These are phyloP conservation scores for Basidiobolus meristosporus DNA, from an alignment of 371 early-diverging fungal species.

Conservation along the genomic window DNA sequence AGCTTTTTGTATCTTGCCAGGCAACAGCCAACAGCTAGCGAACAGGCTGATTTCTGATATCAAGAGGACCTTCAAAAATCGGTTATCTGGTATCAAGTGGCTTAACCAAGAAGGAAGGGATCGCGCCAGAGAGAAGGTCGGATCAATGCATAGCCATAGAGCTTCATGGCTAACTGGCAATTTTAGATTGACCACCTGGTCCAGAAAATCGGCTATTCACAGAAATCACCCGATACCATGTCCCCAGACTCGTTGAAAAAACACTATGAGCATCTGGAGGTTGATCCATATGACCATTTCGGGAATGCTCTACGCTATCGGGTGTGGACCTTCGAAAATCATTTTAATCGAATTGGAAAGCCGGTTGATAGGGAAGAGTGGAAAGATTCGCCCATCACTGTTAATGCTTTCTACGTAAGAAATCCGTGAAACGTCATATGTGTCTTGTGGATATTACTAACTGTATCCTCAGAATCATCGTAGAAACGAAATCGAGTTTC, in stretches of 20 bases:
- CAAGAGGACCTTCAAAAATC: conserved; percentile 11
- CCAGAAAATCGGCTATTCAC: conserved; percentile 26
- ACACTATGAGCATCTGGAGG: conserved; percentile 15
- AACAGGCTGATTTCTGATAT: conserved; percentile 17
- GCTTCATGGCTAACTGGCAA: background rate
- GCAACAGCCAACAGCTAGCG: conserved; percentile 11
- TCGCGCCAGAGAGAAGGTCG: conserved; percentile 23
- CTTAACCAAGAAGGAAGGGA: conserved; percentile 21
- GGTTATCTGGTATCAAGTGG: conserved; percentile 23
- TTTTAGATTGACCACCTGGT: conserved; percentile 3
- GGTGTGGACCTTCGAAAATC: conserved; percentile 8
- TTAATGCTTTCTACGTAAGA: conserved; percentile 30
- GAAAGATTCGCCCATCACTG: conserved; percentile 31
- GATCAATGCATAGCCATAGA: conserved; percentile 2
- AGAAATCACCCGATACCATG: conserved; percentile 16
- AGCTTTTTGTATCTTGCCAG: conserved; percentile 1
- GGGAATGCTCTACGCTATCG: conserved; percentile 14
- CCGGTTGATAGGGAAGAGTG: conserved; percentile 21
- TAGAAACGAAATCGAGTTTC: conserved; percentile 32
- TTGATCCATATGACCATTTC: conserved; percentile 14
- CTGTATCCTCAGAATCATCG: conserved; percentile 10
- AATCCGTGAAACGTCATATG: background rate
- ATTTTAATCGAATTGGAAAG: conserved; percentile 8
- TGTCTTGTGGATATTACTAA: background rate
- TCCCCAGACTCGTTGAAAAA: conserved; percentile 16